Evolutionary conservation across 805 yeast species (phyloP).

Genomic region (Nakazawaea pomicola): DNA sequence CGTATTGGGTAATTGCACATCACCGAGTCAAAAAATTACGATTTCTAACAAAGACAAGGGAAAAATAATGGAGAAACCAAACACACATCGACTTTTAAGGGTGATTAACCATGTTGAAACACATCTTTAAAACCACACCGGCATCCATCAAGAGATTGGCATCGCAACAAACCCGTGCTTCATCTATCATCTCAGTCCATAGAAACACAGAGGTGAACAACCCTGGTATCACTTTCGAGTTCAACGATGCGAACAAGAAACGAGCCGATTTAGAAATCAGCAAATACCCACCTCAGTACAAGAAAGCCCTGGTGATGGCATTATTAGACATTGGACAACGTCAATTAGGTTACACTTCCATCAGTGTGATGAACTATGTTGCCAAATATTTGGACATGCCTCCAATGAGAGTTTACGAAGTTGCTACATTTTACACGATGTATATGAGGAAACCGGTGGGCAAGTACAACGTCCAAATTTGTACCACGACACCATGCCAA

Average conservation of each 20-base stretch:
- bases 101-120: neutral
- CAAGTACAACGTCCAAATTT: slow-evolving; percentile 74
- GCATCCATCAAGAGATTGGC: neutral
- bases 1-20: no score
- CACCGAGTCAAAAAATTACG: no score
- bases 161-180: slow-evolving; percentile 15
- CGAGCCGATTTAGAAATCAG: slow-evolving; percentile 71
- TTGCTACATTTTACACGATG: slow-evolving; percentile 90
- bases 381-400: slow-evolving; percentile 84
- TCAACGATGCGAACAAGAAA: slow-evolving; percentile 54
- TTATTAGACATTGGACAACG: slow-evolving; percentile 82
- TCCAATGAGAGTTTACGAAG: slow-evolving; percentile 91
- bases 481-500: slow-evolving; percentile 90
- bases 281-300: slow-evolving; percentile 82
- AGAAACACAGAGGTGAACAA: slow-evolving; percentile 68
- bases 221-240: slow-evolving; percentile 65
- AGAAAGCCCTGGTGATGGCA: slow-evolving; percentile 87
- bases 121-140: slow-evolving; percentile 1
- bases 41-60: no score
- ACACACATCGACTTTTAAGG: neutral
- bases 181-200: slow-evolving; percentile 51
- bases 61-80: no score
- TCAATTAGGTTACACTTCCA: slow-evolving; percentile 80
- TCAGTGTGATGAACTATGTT: slow-evolving; percentile 85
- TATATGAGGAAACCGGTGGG: slow-evolving; percentile 85